These are phyloP conservation scores for Picea abies DNA, from an alignment of 83 land plant species.

Conservation along the genomic window DNA sequence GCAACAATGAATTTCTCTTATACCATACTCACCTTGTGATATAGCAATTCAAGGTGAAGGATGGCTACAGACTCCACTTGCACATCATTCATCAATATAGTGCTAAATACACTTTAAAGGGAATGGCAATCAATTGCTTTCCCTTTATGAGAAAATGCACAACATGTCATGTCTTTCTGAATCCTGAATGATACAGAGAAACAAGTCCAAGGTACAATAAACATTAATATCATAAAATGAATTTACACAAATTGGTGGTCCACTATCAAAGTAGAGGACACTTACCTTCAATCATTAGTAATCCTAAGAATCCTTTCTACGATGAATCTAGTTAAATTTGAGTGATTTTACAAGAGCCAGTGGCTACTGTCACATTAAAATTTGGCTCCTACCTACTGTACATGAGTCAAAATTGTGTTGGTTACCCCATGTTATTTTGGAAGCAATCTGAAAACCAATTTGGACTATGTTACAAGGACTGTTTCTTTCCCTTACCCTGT, in stretches of 20 bases:
- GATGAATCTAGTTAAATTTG: slow-evolving; percentile 9
- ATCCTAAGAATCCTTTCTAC: slow-evolving; percentile 13
- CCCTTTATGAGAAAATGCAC: not conserved
- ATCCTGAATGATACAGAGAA: slow-evolving; percentile 17
- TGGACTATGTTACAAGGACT: slow-evolving; percentile 27
- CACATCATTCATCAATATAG: not conserved
- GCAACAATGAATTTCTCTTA: slow-evolving; percentile 1
- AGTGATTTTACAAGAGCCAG: slow-evolving; percentile 17
- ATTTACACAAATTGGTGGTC: slow-evolving; percentile 17
- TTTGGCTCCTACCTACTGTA: slow-evolving; percentile 16
- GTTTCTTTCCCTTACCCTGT: slow-evolving; percentile 32
- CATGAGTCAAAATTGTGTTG: slow-evolving; percentile 17
- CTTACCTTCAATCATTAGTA: slow-evolving; percentile 4
- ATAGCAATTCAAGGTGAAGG: not conserved
- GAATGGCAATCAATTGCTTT: slow-evolving; percentile 4
- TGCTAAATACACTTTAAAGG: slow-evolving; percentile 8
- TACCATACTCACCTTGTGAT: not conserved
- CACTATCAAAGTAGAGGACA: slow-evolving; percentile 16
- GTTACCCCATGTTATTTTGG: slow-evolving; percentile 3
- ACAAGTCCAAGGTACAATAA: slow-evolving; percentile 3
- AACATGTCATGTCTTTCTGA: slow-evolving; percentile 1
- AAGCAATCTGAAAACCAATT: slow-evolving; percentile 13
- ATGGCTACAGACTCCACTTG: not conserved
- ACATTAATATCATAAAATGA: slow-evolving; percentile 7
- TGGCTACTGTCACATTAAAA: slow-evolving; percentile 4